Conservation (phyloP, 331 rosid species). For the Spiraea crenata region DNA sequence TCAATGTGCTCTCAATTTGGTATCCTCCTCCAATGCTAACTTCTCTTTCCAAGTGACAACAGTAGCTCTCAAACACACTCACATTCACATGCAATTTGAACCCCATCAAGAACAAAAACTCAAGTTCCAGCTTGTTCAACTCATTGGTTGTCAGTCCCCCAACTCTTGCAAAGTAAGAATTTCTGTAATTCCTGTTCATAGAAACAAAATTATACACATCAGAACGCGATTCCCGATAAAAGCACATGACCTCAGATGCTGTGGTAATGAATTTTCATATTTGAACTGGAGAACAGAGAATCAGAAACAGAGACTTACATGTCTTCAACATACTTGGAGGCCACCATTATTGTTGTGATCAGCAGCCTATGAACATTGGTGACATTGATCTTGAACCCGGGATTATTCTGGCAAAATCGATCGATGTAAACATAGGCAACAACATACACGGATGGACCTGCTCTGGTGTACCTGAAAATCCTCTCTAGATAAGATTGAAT, state of each 20-base stretch:
- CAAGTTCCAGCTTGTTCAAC: conserved; percentile 77
- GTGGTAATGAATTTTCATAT: background rate
- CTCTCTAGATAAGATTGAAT: conserved; percentile 72
- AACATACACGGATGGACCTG: conserved; percentile 78
- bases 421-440: conserved; percentile 87
- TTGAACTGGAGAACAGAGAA: background rate
- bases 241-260: background rate
- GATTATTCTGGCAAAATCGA: conserved; percentile 68
- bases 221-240: background rate
- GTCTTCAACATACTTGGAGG: conserved; percentile 85
- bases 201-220: background rate
- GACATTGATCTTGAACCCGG: conserved; percentile 53
- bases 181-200: conserved; percentile 71
- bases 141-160: conserved; percentile 76
- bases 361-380: conserved; percentile 82
- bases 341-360: conserved; percentile 83
- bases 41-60: conserved; percentile 91
- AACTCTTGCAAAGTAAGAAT: conserved; percentile 90
- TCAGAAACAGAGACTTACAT: conserved; percentile 46
- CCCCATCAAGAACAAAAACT: conserved; percentile 79
- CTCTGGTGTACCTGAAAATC: conserved; percentile 78
- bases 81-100: conserved; percentile 90
- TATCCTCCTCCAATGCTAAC: conserved; percentile 94
- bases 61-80: conserved; percentile 94
- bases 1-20: conserved; percentile 70